These are phyloP conservation scores for Massariosphaeria phaeospora DNA, from an alignment of 495 filamentous ascomycete genomes.

Conservation along the genomic window DNA sequence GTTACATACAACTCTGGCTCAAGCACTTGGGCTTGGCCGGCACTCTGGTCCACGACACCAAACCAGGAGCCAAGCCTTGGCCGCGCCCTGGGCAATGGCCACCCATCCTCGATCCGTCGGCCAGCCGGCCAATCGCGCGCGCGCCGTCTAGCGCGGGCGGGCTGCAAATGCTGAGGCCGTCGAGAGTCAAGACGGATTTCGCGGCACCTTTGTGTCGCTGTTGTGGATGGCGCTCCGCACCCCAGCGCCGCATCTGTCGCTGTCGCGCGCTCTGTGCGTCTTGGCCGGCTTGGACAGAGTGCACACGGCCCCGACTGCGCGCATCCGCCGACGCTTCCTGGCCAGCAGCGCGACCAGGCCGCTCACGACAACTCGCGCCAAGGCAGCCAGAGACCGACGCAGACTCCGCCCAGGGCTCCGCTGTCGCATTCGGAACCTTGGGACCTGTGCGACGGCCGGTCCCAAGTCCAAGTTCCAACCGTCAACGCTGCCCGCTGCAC, in stretches of 20 bases:
- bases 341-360: not conserved
- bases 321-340: no score
- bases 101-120: slow-evolving; percentile 5
- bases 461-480: no score
- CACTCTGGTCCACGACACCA: slow-evolving; percentile 5
- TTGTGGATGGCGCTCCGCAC: no score
- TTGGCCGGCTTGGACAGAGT: slow-evolving; percentile 13
- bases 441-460: not conserved
- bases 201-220: no score
- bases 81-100: slow-evolving; percentile 8
- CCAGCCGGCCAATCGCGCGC: not conserved
- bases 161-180: slow-evolving; percentile 5
- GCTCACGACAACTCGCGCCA: no score
- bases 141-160: not conserved
- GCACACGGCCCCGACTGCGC: no score
- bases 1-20: slow-evolving; percentile 23
- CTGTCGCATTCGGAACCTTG: not conserved
- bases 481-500: not conserved
- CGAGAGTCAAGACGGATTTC: slow-evolving; percentile 32
- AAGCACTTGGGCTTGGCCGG: slow-evolving; percentile 17
- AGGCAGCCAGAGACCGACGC: not conserved
- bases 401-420: slow-evolving; percentile 13
- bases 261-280: not conserved
- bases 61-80: slow-evolving; percentile 9
- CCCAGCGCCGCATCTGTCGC: no score